Evolutionary conservation across 2,329 filamentous ascomycete species (phyloP).

Genomic region (Hypoxylon sp.): DNA sequence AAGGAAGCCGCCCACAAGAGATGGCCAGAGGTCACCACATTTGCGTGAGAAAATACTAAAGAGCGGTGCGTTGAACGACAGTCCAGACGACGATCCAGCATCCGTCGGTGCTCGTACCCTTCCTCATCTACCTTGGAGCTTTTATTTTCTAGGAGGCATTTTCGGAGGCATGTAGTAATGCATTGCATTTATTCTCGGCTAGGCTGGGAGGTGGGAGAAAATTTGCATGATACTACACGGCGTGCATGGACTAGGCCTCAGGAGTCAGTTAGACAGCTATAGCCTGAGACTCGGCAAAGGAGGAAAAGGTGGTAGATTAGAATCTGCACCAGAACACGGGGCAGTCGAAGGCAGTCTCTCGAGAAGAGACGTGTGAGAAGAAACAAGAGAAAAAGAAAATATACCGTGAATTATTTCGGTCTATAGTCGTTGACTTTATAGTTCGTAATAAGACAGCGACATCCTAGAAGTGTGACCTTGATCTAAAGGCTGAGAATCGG

Average conservation of each 20-base stretch:
- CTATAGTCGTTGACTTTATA: not conserved
- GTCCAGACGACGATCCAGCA: no score
- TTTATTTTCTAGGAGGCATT: not conserved
- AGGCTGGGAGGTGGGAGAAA: slow-evolving; percentile 6
- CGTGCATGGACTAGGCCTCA: not conserved
- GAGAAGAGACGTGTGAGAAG: not conserved
- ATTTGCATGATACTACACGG: slow-evolving; percentile 17
- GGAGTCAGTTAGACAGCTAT: not conserved
- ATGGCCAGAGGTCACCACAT: slow-evolving; percentile 60
- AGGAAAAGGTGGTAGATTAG: slow-evolving; percentile 16
- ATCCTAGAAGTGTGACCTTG: not conserved
- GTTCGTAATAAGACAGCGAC: not conserved
- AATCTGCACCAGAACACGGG: not conserved
- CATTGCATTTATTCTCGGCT: slow-evolving; percentile 20
- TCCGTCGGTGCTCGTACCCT: not conserved
- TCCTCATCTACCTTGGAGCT: not conserved
- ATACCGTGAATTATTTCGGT: not conserved
- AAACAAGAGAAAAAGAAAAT: slow-evolving; percentile 5
- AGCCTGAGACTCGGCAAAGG: not conserved
- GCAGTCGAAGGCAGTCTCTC: not conserved
- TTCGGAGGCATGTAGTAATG: not conserved
- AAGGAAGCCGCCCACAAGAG: slow-evolving; percentile 57
- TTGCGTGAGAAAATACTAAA: slow-evolving; percentile 50
- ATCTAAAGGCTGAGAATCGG: not conserved
- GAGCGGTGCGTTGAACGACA: not conserved